Conservation (phyloP, 345 rosid species). For the Citrus medica region DNA sequence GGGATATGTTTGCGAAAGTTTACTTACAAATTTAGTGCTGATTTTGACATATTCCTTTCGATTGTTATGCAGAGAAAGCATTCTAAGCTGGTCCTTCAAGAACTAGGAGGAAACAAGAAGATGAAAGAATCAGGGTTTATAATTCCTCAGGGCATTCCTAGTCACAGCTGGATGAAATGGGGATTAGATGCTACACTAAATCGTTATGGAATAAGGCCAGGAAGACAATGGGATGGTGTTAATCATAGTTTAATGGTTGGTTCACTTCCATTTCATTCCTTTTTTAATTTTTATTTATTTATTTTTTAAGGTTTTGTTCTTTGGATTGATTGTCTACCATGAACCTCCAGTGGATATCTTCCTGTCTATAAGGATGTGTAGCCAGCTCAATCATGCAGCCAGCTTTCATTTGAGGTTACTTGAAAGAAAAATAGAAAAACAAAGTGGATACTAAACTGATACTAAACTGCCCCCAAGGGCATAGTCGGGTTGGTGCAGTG, state of each 20-base stretch:
- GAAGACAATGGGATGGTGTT: constrained; percentile 98
- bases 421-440: no score
- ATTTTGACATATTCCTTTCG: constrained; percentile 4
- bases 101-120: constrained; percentile 77
- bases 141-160: constrained; percentile 75
- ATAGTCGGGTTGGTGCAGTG: no score
- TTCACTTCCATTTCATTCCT: neutral
- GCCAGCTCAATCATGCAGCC: neutral
- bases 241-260: constrained; percentile 72
- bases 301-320: no score
- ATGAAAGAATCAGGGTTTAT: constrained; percentile 94
- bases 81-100: constrained; percentile 40
- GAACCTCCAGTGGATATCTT: no score
- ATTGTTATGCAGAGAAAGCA: constrained; percentile 51
- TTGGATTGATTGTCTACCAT: no score
- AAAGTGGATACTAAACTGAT: no score
- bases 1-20: neutral
- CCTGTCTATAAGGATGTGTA: no score
- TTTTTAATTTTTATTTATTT: neutral
- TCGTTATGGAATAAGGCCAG: constrained; percentile 81
- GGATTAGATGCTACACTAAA: constrained; percentile 75
- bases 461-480: no score
- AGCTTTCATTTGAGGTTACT: neutral
- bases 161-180: constrained; percentile 81
- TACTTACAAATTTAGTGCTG: neutral